A percentile compares a stretch with the other conserved stretches of the same genome.
phyloP scores from a whole-genome alignment of 2,329 filamentous ascomycete genomes.

The Helotiales sp. region DNA sequence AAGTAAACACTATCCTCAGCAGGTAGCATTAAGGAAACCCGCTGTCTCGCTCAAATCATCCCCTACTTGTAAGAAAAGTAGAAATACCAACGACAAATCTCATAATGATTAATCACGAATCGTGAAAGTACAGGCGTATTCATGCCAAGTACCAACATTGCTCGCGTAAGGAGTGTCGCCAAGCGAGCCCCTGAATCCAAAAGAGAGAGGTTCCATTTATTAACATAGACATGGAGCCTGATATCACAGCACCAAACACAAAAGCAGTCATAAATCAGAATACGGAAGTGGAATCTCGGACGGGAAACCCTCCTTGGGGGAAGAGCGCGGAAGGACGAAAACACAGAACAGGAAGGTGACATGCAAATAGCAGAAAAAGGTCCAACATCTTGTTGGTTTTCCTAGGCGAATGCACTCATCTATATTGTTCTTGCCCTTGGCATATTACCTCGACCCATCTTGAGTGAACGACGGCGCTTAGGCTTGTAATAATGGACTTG shows the following conservation, averaged over 20 bases:
- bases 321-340: not conserved
- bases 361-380: not conserved
- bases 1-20: too few species aligned
- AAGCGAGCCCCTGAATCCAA: not conserved
- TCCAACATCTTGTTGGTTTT: not conserved
- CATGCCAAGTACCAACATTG: too few species aligned
- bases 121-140: too few species aligned
- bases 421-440: not conserved
- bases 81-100: too few species aligned
- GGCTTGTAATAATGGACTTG: not conserved
- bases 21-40: too few species aligned
- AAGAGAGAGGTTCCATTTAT: not conserved
- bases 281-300: not conserved
- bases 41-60: too few species aligned
- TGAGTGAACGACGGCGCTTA: not conserved
- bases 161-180: not conserved
- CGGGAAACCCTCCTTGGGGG: too few species aligned
- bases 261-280: not conserved
- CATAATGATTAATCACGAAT: too few species aligned
- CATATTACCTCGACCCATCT: not conserved
- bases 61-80: too few species aligned
- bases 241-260: not conserved
- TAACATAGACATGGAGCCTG: too few species aligned
- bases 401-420: not conserved
- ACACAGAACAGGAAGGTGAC: not conserved